Percentiles rank a stretch among this genome's conserved stretches.
phyloP scores from a whole-genome alignment of 768 basidiomycete genomes.

The Bullera alba region DNA sequence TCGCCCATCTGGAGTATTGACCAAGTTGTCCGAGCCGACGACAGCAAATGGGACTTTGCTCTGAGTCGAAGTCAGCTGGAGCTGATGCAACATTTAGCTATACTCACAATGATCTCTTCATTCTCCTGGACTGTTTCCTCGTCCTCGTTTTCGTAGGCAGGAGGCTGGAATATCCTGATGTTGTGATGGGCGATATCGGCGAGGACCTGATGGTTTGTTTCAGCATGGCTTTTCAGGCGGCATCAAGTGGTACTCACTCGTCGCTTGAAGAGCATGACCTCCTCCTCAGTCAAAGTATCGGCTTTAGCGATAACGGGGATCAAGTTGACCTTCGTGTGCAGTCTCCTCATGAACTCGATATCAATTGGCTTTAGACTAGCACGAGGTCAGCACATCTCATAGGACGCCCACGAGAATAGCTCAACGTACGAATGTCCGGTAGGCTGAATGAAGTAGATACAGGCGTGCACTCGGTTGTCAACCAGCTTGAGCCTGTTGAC shows the following conservation, averaged over 20 bases:
- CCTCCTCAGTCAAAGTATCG: constrained; percentile 95
- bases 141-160: constrained; percentile 95
- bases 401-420: not conserved
- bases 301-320: constrained; percentile 98
- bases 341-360: constrained; percentile 96
- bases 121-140: constrained; percentile 96
- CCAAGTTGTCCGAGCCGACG: constrained; percentile 82
- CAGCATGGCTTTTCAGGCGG: not conserved
- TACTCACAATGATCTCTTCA: constrained; percentile 68
- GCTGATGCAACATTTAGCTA: not conserved
- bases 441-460: constrained; percentile 97
- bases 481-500: constrained; percentile 88
- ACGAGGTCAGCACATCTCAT: not conserved
- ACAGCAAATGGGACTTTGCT: constrained; percentile 98
- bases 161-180: constrained; percentile 97
- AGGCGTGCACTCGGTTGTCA: constrained; percentile 97
- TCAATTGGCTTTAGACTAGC: constrained; percentile 90
- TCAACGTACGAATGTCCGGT: constrained; percentile 87
- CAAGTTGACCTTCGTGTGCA: constrained; percentile 95
- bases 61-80: constrained; percentile 27
- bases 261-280: constrained; percentile 85
- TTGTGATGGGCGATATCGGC: constrained; percentile 90
- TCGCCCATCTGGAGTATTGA: constrained; percentile 77
- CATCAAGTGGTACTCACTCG: constrained; percentile 53
- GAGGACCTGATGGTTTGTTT: constrained; percentile 58